Conservation (phyloP, 352 stramenopile genomes). For the Phytopythium vexans region DNA sequence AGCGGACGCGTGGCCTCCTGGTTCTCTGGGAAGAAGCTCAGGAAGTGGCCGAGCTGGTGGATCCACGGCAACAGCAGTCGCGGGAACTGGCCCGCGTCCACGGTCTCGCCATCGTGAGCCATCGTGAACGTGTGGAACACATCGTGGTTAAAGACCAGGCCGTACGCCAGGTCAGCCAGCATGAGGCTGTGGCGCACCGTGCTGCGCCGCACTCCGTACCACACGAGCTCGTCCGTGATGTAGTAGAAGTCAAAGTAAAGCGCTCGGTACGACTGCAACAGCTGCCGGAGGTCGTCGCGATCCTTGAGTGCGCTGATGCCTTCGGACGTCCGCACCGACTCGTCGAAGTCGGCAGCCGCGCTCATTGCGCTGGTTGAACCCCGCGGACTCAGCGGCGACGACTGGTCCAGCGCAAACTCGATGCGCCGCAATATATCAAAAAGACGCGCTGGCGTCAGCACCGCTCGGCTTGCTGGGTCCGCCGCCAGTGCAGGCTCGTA, state of each 20-base stretch:
- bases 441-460: conserved; percentile 24
- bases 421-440: conserved; percentile 57
- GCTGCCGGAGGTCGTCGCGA: conserved; percentile 49
- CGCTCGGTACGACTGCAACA: conserved; percentile 76
- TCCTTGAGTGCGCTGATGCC: conserved; percentile 3
- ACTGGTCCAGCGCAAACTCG: conserved; percentile 59
- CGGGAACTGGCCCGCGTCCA: conserved; percentile 40
- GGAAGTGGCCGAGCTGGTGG: conserved; percentile 81
- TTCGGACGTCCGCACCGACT: conserved; percentile 14
- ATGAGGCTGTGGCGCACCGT: conserved; percentile 78
- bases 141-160: conserved; percentile 83
- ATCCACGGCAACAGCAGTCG: conserved; percentile 81
- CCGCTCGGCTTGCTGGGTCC: conserved; percentile 20
- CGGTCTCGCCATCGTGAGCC: conserved; percentile 12
- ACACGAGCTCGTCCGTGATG: conserved; percentile 88
- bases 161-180: conserved; percentile 78
- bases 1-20: conserved; percentile 78
- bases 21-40: conserved; percentile 86
- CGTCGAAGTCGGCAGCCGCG: conserved; percentile 32
- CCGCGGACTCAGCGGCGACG: conserved; percentile 65
- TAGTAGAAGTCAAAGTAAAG: conserved; percentile 91
- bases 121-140: conserved; percentile 72
- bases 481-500: conserved; percentile 32
- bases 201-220: conserved; percentile 83
- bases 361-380: conserved; percentile 27